phyloP scores from a whole-genome alignment of 108 stramenopile species.

The Discostella stelligeroides region DNA sequence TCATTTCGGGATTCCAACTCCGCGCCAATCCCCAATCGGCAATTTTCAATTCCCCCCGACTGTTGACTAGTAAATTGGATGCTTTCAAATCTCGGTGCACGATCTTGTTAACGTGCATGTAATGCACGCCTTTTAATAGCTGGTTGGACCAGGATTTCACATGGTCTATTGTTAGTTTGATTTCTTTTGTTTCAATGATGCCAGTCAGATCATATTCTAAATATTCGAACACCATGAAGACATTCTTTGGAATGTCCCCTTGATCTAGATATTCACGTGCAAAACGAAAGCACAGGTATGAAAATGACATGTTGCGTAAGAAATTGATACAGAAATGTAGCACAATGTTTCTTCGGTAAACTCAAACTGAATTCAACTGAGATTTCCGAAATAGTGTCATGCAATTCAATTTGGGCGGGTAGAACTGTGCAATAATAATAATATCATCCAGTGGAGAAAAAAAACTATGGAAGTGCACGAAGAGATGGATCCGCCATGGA shows the following conservation, averaged over 20 bases:
- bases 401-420: conserved; percentile 72
- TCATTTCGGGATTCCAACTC: conserved; percentile 88
- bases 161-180: conserved; percentile 82
- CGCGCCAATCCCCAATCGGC: conserved; percentile 96
- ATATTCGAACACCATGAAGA: conserved; percentile 97
- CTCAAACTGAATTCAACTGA: conserved; percentile 24
- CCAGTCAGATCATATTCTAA: conserved; percentile 91
- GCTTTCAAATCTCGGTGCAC: conserved; percentile 95
- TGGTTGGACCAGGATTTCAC: conserved; percentile 92
- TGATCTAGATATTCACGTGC: conserved; percentile 54
- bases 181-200: conserved; percentile 82
- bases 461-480: conserved; percentile 65
- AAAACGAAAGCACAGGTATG: conserved; percentile 1
- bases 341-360: conserved; percentile 31
- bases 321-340: conserved; percentile 38
- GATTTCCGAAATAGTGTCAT: conserved; percentile 64
- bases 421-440: conserved; percentile 87
- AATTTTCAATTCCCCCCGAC: conserved; percentile 91
- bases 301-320: background rate
- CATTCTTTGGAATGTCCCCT: conserved; percentile 81
- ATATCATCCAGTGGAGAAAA: conserved; percentile 58
- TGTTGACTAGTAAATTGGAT: conserved; percentile 91
- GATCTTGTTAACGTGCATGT: conserved; percentile 94
- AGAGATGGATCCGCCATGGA: conserved; percentile 64
- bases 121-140: conserved; percentile 88